Conservation (phyloP, 306 rosid genomes). For the Lathyrus sativus region DNA sequence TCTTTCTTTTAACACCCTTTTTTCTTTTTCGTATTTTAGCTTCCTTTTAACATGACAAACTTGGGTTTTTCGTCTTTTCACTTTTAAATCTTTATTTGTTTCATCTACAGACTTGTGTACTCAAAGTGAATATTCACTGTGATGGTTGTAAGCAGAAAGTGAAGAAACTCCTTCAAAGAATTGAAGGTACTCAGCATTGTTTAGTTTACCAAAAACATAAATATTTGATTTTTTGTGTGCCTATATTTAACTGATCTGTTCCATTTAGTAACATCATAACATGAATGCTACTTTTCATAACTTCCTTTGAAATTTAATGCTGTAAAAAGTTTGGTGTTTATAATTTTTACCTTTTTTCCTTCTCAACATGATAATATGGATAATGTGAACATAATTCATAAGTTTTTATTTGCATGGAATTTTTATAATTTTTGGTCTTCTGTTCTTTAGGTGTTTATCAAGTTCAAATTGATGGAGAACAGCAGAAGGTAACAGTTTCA, state of each 20-base stretch:
- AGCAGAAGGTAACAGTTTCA: constrained; percentile 81
- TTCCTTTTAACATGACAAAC: constrained; percentile 36
- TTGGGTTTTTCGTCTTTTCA: constrained; percentile 44
- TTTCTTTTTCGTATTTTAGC: background rate
- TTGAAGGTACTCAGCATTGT: constrained; percentile 68
- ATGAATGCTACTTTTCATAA: background rate
- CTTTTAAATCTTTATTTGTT: constrained; percentile 44
- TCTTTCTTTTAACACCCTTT: constrained; percentile 22
- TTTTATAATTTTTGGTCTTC: background rate
- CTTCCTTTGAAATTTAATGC: background rate
- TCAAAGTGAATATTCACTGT: constrained; percentile 94
- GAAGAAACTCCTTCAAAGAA: constrained; percentile 94
- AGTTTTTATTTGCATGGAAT: background rate
- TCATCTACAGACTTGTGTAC: constrained; percentile 75
- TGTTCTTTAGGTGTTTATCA: constrained; percentile 68
- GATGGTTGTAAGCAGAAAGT: constrained; percentile 99
- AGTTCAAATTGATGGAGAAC: constrained; percentile 76
- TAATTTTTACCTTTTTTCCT: background rate
- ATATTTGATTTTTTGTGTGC: background rate
- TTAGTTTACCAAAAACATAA: background rate
- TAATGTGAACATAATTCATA: constrained; percentile 16
- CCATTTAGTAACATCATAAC: background rate
- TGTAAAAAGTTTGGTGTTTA: constrained; percentile 1
- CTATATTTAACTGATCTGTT: background rate
- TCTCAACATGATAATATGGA: constrained; percentile 7